A percentile compares a stretch with the other conserved stretches of the same genome.
Conservation (phyloP, 345 rosid genomes). For the Raphanus sativus region DNA sequence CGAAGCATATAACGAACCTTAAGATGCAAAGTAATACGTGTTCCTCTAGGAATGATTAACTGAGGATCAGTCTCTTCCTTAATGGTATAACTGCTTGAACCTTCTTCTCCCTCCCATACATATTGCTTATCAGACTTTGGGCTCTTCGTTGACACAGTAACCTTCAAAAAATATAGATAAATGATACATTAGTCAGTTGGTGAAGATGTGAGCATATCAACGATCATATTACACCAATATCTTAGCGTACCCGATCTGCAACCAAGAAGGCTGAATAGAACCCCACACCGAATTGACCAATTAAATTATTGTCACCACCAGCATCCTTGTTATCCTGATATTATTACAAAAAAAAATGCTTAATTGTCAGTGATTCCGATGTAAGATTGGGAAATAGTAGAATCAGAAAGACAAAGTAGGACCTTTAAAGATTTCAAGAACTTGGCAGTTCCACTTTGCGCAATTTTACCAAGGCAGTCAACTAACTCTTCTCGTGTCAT, state of each 20-base stretch:
- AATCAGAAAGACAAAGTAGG: background rate
- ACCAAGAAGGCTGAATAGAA: conserved; percentile 95
- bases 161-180: conserved; percentile 39
- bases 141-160: conserved; percentile 84
- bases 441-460: conserved; percentile 98
- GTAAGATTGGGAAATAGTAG: background rate
- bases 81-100: conserved; percentile 79
- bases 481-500: conserved; percentile 91
- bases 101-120: conserved; percentile 94
- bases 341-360: conserved; percentile 17
- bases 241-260: conserved; percentile 59
- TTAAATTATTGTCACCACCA: conserved; percentile 75
- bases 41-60: conserved; percentile 78
- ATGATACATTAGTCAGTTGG: background rate
- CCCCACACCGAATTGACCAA: conserved; percentile 99
- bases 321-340: conserved; percentile 89
- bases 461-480: conserved; percentile 97
- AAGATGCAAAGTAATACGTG: conserved; percentile 78
- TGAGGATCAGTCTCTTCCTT: conserved; percentile 89
- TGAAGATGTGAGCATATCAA: conserved; percentile 3
- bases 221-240: background rate
- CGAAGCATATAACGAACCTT: conserved; percentile 49
- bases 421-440: conserved; percentile 93
- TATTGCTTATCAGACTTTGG: conserved; percentile 92
- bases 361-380: conserved; percentile 11